phyloP scores from a whole-genome alignment of 2,329 filamentous ascomycete species.

The Penicillium sp. region DNA sequence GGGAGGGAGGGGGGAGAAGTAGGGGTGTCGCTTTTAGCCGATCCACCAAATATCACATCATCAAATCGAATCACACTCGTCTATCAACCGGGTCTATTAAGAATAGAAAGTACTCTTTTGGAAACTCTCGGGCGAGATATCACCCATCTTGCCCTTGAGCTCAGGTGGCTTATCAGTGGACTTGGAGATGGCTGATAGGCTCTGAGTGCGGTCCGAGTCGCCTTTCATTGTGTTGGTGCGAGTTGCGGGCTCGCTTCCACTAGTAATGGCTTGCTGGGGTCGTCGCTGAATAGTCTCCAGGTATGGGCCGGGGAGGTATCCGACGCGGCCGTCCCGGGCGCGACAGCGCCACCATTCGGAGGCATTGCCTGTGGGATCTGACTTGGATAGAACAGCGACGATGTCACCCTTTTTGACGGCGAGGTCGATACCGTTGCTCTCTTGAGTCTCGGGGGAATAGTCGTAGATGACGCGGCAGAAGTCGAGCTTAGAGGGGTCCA shows the following conservation, averaged over 20 bases:
- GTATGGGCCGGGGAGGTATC: slow-evolving; percentile 89
- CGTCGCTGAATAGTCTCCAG: slow-evolving; percentile 70
- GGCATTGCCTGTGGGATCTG: slow-evolving; percentile 83
- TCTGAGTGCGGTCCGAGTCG: slow-evolving; percentile 29
- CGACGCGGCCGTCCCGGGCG: slow-evolving; percentile 81
- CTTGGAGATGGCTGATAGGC: slow-evolving; percentile 29
- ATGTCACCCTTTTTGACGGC: slow-evolving; percentile 93
- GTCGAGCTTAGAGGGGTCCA: slow-evolving; percentile 89
- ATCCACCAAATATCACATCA: not conserved
- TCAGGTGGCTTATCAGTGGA: slow-evolving; percentile 45
- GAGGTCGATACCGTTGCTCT: slow-evolving; percentile 73
- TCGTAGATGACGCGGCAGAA: slow-evolving; percentile 96
- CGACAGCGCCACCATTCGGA: slow-evolving; percentile 98
- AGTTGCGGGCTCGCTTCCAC: slow-evolving; percentile 43
- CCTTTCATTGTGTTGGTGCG: slow-evolving; percentile 55
- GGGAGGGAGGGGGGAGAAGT: not conserved
- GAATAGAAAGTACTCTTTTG: slow-evolving; percentile 69
- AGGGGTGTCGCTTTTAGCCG: slow-evolving; percentile 2
- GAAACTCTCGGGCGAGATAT: slow-evolving; percentile 67
- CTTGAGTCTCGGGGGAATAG: slow-evolving; percentile 73
- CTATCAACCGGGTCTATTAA: slow-evolving; percentile 33
- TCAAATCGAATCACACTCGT: not conserved
- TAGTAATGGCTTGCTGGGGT: slow-evolving; percentile 46
- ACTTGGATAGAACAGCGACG: slow-evolving; percentile 89
- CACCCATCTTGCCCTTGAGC: slow-evolving; percentile 59